Percentiles rank a stretch among this genome's conserved stretches.
Evolutionary conservation across 202 grass and related monocot species (phyloP).

Genomic region (Carex arenaria): DNA sequence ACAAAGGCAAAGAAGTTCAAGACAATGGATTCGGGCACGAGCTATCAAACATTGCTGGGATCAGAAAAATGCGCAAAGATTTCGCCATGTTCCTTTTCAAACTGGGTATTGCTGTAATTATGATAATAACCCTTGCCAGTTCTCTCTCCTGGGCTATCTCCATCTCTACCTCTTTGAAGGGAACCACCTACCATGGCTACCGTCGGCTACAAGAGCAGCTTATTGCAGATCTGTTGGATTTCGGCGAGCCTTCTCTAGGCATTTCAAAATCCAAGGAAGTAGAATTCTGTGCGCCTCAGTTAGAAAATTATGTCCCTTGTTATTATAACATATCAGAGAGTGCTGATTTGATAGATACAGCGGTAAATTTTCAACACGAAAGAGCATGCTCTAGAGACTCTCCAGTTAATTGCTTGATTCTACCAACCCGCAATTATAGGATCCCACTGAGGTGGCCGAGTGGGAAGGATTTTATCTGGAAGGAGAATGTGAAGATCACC

Average conservation of each 20-base stretch:
- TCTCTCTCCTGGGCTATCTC: conserved; percentile 72
- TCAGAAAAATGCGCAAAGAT: conserved; percentile 35
- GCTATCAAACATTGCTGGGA: not conserved
- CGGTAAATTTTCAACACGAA: conserved; percentile 42
- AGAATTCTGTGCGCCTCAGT: conserved; percentile 57
- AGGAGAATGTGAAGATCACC: conserved; percentile 95
- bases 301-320: conserved; percentile 83
- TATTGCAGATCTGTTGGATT: conserved; percentile 76
- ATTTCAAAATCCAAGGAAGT: conserved; percentile 58
- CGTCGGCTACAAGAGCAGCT: conserved; percentile 89
- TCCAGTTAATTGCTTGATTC: conserved; percentile 50
- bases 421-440: conserved; percentile 68
- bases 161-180: conserved; percentile 34
- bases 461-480: conserved; percentile 95
- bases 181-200: conserved; percentile 45
- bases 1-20: conserved; percentile 9
- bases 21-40: conserved; percentile 28
- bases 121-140: conserved; percentile 32
- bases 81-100: conserved; percentile 37
- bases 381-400: conserved; percentile 56
- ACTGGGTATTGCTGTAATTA: conserved; percentile 43
- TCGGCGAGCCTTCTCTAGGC: conserved; percentile 73
- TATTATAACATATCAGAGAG: conserved; percentile 91
- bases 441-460: conserved; percentile 89
- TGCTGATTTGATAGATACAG: conserved; percentile 61